Conservation (phyloP, 768 basidiomycete species). For the Russula sp. region DNA sequence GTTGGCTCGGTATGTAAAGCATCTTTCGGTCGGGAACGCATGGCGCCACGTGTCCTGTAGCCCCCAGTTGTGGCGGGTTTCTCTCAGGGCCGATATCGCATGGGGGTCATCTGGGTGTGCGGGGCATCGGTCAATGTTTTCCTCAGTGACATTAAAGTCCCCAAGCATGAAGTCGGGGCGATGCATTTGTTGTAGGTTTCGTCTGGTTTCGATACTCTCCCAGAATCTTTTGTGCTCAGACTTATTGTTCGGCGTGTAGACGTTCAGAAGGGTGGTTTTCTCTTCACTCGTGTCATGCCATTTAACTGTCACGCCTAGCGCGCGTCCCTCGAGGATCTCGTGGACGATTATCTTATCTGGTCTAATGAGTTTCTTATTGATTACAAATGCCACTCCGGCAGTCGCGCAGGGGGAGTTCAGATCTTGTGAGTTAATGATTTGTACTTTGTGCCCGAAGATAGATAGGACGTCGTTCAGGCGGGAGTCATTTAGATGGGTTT, state of each 20-base stretch:
- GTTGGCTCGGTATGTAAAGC: neutral
- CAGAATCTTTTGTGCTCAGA: neutral
- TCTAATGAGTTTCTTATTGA: too few relatives aligned
- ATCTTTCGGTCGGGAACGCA: fast-evolving
- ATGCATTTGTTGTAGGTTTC: fast-evolving
- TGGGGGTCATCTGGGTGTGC: neutral
- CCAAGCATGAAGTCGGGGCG: neutral
- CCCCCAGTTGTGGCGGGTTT: neutral
- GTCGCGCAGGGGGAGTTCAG: too few relatives aligned
- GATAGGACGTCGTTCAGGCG: too few relatives aligned
- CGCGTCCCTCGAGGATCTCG: too few relatives aligned
- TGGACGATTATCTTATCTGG: too few relatives aligned
- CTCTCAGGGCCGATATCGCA: neutral
- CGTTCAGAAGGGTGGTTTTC: neutral
- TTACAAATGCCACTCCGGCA: too few relatives aligned
- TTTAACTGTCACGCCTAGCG: too few relatives aligned
- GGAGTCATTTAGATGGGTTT: too few relatives aligned
- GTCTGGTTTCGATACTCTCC: neutral
- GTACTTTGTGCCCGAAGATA: too few relatives aligned
- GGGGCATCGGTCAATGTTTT: neutral
- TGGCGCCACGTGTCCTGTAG: neutral
- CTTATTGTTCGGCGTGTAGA: neutral
- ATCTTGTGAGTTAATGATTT: too few relatives aligned
- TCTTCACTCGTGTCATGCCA: too few relatives aligned
- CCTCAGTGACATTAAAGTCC: neutral